Conservation (phyloP, 2,329 filamentous ascomycete genomes). For the Beauveria australis region DNA sequence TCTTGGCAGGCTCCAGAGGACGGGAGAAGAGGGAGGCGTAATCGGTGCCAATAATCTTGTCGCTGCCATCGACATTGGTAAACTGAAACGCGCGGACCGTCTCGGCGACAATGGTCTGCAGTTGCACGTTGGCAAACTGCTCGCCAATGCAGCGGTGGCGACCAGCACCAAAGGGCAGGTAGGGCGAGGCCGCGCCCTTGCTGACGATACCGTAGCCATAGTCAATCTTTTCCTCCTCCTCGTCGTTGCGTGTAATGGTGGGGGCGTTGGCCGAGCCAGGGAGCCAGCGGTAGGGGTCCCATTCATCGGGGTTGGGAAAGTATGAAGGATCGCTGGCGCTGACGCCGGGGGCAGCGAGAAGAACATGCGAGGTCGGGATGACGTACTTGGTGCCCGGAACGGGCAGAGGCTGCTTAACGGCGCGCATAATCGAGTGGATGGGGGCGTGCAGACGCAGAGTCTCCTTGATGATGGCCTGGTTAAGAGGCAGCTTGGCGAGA, state of each 20-base stretch:
- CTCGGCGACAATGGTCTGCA: constrained; percentile 74
- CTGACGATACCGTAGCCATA: constrained; percentile 90
- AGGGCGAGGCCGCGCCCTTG: constrained; percentile 84
- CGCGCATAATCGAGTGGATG: constrained; percentile 91
- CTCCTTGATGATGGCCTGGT: constrained; percentile 82
- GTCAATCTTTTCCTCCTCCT: constrained; percentile 71
- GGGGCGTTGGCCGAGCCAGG: constrained; percentile 50
- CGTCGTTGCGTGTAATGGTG: constrained; percentile 36
- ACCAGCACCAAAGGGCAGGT: constrained; percentile 89
- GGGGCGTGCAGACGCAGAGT: constrained; percentile 85
- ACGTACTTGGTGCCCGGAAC: constrained; percentile 76
- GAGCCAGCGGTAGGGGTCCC: constrained; percentile 92
- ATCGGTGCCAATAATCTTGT: constrained; percentile 60
- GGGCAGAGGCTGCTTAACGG: constrained; percentile 80
- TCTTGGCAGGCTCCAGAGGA: constrained; percentile 60
- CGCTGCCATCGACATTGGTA: constrained; percentile 62
- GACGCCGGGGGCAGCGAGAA: constrained; percentile 80
- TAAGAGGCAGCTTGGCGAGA: constrained; percentile 69
- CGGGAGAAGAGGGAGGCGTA: constrained; percentile 66
- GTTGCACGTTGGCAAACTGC: constrained; percentile 89
- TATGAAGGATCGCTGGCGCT: constrained; percentile 62
- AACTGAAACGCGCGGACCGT: constrained; percentile 76
- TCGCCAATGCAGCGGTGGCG: constrained; percentile 93
- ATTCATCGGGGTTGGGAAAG: constrained; percentile 74
- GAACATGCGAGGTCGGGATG: constrained; percentile 69